Base-by-base conservation (phyloP, 1,284 basidiomycete genomes). In the Puccinia novopanici region DNA sequence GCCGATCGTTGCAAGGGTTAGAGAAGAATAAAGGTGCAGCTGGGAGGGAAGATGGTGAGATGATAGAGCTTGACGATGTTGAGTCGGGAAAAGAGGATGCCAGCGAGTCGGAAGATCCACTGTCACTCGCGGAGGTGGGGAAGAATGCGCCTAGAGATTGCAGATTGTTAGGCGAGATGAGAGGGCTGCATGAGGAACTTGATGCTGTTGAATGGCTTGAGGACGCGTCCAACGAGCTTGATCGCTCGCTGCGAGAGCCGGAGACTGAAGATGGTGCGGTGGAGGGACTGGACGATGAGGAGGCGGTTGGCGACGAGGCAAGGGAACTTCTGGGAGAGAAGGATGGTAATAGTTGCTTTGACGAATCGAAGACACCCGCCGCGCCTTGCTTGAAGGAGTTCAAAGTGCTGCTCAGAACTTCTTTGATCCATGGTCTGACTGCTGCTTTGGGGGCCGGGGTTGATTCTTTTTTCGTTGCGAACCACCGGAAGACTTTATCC, bases 351-450 rank as follows among this genome's bases (percentile, higher is more conserved):
- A 50, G 61, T 45, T 61, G 74, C 59, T 63, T 77, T 27, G 50
- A 54, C 34, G 61, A 67, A 30, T 63, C 34, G 37, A 67, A 40
- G 30, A 54, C 27, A 19, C 45, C 27, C 12, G 61, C 24, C 9
- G 75, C 45, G 19, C 61, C 48, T n/a, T 30, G 34, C 24, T 40
- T 45, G 3, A 77, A 52, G 34, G 75, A 68, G 63, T 22, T 40
- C 9, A 77, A 24, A 10, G 75, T 45, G 27, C 40, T 77, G 75
- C 50, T 65, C n/a, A 77, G 63, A 40, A 77, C 75, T 2, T 67
- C 63, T 50, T 57, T 77, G 40, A 77, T 42, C 75, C 65, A 70
- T 40, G 75, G 75, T 30, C 48, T 68, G 63, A 77, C 75, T 2
- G 72, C 15, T 0, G 27, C 48, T 19, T 19, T 17, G 13, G 10